phyloP scores from a whole-genome alignment of 257 asterid species.

The Solanum clarkiae region DNA sequence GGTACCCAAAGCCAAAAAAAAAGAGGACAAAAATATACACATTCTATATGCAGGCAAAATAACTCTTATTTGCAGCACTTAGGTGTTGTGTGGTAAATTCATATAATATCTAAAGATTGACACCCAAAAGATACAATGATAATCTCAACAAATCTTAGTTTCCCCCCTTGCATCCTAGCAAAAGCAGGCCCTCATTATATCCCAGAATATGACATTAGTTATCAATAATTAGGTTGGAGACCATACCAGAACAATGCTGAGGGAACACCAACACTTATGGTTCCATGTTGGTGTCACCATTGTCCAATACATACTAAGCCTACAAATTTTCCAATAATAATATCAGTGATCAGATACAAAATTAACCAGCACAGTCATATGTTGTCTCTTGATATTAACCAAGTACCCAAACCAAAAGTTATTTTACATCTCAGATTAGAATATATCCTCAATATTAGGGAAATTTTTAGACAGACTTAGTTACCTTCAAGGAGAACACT shows the following conservation, averaged over 20 bases:
- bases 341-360: not conserved
- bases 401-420: not conserved
- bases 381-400: not conserved
- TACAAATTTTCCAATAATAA: conserved; percentile 1
- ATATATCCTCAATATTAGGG: not conserved
- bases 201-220: not conserved
- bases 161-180: not conserved
- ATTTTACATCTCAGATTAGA: not conserved
- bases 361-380: not conserved
- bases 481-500: not conserved
- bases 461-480: not conserved
- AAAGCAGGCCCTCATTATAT: not conserved
- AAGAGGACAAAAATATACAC: not conserved
- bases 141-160: not conserved
- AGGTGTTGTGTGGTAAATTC: not conserved
- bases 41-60: not conserved
- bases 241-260: conserved; percentile 4
- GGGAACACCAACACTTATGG: conserved; percentile 3
- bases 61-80: not conserved
- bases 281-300: conserved; percentile 4
- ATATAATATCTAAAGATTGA: not conserved
- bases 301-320: not conserved
- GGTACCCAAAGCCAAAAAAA: not conserved
- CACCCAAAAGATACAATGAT: not conserved
- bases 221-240: not conserved